These are phyloP conservation scores for Alternaria sp. DNA, from an alignment of 2,329 filamentous ascomycete species.

Conservation along the genomic window DNA sequence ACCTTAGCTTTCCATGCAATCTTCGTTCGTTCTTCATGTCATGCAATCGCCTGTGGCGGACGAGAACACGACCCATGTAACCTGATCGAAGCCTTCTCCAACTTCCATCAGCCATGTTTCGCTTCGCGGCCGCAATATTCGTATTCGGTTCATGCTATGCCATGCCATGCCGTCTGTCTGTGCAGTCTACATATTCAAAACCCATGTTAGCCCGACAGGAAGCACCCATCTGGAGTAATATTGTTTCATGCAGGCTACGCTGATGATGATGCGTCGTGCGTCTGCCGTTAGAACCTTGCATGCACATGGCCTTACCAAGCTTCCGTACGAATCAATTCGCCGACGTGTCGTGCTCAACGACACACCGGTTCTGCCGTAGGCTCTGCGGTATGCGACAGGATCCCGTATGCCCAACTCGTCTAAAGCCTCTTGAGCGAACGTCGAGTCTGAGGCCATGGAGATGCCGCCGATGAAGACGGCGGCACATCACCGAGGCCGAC, in stretches of 20 bases:
- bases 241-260: conserved; percentile 39
- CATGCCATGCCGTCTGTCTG: conserved; percentile 21
- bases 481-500: conserved; percentile 11
- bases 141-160: conserved; percentile 35
- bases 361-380: conserved; percentile 30
- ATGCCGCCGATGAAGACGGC: conserved; percentile 22
- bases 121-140: conserved; percentile 19
- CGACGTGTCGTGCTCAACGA: conserved; percentile 38
- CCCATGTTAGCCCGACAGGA: conserved; percentile 20
- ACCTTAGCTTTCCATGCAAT: conserved; percentile 5
- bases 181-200: conserved; percentile 25
- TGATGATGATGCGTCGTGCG: conserved; percentile 44
- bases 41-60: conserved; percentile 10
- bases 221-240: conserved; percentile 33
- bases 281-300: conserved; percentile 41
- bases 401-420: conserved; percentile 34
- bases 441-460: conserved; percentile 41
- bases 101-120: conserved; percentile 13
- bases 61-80: conserved; percentile 4
- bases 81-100: conserved; percentile 14
- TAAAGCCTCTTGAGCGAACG: conserved; percentile 25
- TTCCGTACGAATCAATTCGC: conserved; percentile 35
- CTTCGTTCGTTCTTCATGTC: conserved; percentile 8
- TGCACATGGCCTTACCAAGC: conserved; percentile 32
- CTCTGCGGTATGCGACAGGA: conserved; percentile 31